phyloP scores from a whole-genome alignment of 768 basidiomycete genomes.

The Boletus insuetus region DNA sequence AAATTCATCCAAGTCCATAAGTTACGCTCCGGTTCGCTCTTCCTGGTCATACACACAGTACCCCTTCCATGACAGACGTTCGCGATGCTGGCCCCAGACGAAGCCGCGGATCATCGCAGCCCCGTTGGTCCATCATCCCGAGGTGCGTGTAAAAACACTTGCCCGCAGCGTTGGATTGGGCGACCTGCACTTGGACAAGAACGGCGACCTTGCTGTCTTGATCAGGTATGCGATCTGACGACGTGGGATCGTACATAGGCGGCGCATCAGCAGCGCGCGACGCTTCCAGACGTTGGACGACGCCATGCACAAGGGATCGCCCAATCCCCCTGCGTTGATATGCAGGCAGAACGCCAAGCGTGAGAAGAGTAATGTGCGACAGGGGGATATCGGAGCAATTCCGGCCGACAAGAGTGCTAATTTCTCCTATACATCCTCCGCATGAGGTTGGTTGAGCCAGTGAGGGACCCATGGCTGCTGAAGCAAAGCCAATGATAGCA shows the following conservation, averaged over 20 bases:
- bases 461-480: constrained; percentile 18
- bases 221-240: not conserved
- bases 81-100: constrained; percentile 17
- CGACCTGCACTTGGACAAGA: constrained; percentile 29
- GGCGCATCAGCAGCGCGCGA: not conserved
- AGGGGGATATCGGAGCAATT: constrained; percentile 8
- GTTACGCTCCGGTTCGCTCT: not conserved
- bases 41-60: constrained; percentile 19
- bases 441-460: not conserved
- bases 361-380: constrained; percentile 26
- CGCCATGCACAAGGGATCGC: constrained; percentile 26
- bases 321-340: constrained; percentile 31
- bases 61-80: constrained; percentile 25
- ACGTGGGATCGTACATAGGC: not conserved
- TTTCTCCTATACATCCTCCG: not conserved
- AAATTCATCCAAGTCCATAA: too few species aligned
- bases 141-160: constrained; percentile 28
- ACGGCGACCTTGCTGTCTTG: constrained; percentile 15
- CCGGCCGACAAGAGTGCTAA: not conserved
- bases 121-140: constrained; percentile 27
- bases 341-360: constrained; percentile 27
- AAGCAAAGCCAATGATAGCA: constrained; percentile 28
- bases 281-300: constrained; percentile 26
- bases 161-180: constrained; percentile 23
- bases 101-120: constrained; percentile 5